A percentile compares a stretch with the other conserved stretches of the same genome.
These are phyloP conservation scores for Carex scoparia DNA, from an alignment of 176 grass and related monocot species.

Conservation along the genomic window DNA sequence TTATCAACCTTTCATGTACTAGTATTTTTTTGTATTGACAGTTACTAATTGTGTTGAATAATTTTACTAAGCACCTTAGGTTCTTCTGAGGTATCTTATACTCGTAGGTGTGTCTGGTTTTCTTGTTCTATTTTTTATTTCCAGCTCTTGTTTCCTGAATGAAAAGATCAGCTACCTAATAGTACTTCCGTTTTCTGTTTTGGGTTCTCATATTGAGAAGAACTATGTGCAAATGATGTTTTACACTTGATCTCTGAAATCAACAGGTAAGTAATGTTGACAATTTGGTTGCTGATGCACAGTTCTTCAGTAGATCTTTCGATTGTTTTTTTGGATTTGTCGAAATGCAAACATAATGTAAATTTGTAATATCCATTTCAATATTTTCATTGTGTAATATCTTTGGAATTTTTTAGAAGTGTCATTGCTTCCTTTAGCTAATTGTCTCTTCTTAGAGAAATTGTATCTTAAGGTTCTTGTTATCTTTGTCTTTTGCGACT, in stretches of 20 bases:
- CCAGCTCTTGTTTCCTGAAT: conserved; percentile 49
- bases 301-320: not conserved
- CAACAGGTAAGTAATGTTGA: conserved; percentile 68
- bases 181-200: not conserved
- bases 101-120: not conserved
- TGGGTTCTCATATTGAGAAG: not conserved
- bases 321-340: not conserved
- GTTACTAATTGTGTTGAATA: not conserved
- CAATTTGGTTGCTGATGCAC: conserved; percentile 47
- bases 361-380: not conserved
- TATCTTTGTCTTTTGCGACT: not conserved
- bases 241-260: conserved; percentile 71
- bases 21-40: too few species aligned
- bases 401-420: not conserved
- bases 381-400: not conserved
- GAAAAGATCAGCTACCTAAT: not conserved
- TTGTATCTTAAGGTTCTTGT: not conserved
- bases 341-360: not conserved
- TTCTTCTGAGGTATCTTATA: conserved; percentile 2
- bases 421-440: not conserved
- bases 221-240: conserved; percentile 43
- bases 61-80: not conserved
- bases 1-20: not conserved
- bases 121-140: conserved; percentile 12
- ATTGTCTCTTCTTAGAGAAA: not conserved